Base-by-base conservation (phyloP, 345 rosid genomes). In the Salix exigua region DNA sequence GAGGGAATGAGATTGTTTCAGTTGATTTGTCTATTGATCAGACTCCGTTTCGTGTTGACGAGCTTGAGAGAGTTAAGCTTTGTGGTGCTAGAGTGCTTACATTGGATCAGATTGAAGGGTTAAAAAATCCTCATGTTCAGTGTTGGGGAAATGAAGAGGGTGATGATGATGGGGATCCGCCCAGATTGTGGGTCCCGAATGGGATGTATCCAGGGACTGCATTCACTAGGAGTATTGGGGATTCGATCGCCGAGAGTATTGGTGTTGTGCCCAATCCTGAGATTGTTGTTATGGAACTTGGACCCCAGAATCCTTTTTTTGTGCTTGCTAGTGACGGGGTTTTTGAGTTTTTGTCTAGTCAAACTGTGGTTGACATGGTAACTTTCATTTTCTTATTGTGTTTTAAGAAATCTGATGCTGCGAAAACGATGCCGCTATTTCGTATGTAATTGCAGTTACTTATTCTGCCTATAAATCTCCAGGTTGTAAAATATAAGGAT, bases 131-230 rank as follows among this genome's bases (percentile, higher is more conserved):
- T 23, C 91, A 93, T 80, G 94, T 91, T 80, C 96, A 89, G 83
- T 93, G 94, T 80, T 96, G 99, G 99, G 99, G 92, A 58, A 90
- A 91, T 14, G 99, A 96, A 85, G 99, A 93, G 79, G 90, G 76
- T 8, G 99, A 96, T 80, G 99, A 93, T 80, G 99, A 93, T 80
- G 99, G 99, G 19, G 99, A 96, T 73, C 99, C 99, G 66, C 99
- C 99, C 0, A 89, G 99, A 78, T 88, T 96, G 80, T 96, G 99
- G 99, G 87, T 91, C 30, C 91, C 90, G 5, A 87, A 89, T 87
- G 99, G 96, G 69, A 96, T 96, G 99, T 96, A 90, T 77, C 99
- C 99, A 1, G 99, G 99, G 42, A 93, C 99, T 10, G 99, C 99
- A 62, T 96, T 96, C 83, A 96, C 98, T 0, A 91, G 99, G 83